These are phyloP conservation scores for Sporothrix pseudoabietina DNA, from an alignment of 2,329 filamentous ascomycete genomes.

Conservation along the genomic window DNA sequence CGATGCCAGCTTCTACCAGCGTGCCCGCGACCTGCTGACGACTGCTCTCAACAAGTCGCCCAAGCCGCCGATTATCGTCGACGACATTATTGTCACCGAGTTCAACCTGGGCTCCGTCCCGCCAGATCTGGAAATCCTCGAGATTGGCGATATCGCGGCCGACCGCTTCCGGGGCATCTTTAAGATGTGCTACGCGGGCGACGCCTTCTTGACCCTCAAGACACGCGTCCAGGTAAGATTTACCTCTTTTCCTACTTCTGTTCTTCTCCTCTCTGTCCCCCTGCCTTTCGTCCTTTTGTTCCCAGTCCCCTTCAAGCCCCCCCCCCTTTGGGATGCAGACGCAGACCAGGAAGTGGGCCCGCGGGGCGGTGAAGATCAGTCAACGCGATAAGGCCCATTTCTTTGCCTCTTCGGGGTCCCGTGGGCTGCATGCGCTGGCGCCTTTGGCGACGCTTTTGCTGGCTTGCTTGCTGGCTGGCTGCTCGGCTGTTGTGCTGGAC, in stretches of 20 bases:
- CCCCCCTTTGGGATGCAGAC: constrained; percentile 21
- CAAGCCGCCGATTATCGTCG: constrained; percentile 97
- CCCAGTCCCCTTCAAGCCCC: constrained; percentile 14
- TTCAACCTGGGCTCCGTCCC: constrained; percentile 94
- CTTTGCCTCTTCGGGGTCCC: neutral
- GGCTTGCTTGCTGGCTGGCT: neutral
- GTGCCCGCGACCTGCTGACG: constrained; percentile 91
- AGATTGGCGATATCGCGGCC: constrained; percentile 96
- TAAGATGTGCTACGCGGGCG: constrained; percentile 97
- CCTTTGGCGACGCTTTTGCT: neutral
- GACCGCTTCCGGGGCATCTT: constrained; percentile 97
- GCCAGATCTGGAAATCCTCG: constrained; percentile 92
- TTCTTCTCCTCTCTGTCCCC: neutral
- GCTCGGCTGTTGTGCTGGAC: neutral
- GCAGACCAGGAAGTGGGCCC: constrained; percentile 15
- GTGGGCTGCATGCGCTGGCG: constrained; percentile 12
- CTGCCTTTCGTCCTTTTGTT: constrained; percentile 19
- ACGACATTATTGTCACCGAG: constrained; percentile 98
- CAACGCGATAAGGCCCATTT: constrained; percentile 13
- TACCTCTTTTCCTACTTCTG: constrained; percentile 30
- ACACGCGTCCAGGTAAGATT: constrained; percentile 82
- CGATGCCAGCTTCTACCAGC: constrained; percentile 86
- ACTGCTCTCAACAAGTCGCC: constrained; percentile 95
- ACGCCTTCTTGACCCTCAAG: constrained; percentile 92
- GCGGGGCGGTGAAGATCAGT: constrained; percentile 16